phyloP scores from a whole-genome alignment of 257 asterid species.

The Hygrophila difformis region DNA sequence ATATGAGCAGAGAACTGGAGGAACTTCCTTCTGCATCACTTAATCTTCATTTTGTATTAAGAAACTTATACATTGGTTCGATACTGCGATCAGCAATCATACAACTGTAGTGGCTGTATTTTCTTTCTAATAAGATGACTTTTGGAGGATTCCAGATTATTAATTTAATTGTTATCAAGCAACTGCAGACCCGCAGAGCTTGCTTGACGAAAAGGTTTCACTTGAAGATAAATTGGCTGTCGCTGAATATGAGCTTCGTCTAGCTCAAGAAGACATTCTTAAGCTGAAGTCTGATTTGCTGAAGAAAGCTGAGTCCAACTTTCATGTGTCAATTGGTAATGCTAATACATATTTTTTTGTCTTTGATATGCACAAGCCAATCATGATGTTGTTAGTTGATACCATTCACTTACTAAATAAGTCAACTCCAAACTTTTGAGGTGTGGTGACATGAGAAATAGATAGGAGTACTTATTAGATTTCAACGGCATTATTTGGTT shows the following conservation, averaged over 20 bases:
- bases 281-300: slow-evolving; percentile 69
- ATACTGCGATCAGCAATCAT: too few species aligned
- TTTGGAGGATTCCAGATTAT: background rate
- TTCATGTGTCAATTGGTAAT: slow-evolving; percentile 47
- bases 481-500: too few species aligned
- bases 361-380: background rate
- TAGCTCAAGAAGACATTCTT: slow-evolving; percentile 81
- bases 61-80: too few species aligned
- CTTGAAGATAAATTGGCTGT: slow-evolving; percentile 87
- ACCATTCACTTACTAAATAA: too few species aligned
- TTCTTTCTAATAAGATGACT: too few species aligned
- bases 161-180: slow-evolving; percentile 16
- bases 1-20: too few species aligned
- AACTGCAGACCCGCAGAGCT: slow-evolving; percentile 92
- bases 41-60: too few species aligned
- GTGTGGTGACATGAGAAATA: slow-evolving; percentile 10
- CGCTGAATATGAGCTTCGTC: slow-evolving; percentile 87
- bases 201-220: slow-evolving; percentile 79
- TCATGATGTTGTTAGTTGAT: background rate
- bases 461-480: too few species aligned
- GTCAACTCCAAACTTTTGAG: slow-evolving; percentile 4
- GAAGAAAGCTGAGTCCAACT: slow-evolving; percentile 42
- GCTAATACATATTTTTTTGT: slow-evolving; percentile 12
- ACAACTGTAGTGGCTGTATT: too few species aligned
- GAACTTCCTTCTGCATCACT: too few species aligned